Conservation (phyloP, 768 basidiomycete species). For the Cubamyces lactineus region DNA sequence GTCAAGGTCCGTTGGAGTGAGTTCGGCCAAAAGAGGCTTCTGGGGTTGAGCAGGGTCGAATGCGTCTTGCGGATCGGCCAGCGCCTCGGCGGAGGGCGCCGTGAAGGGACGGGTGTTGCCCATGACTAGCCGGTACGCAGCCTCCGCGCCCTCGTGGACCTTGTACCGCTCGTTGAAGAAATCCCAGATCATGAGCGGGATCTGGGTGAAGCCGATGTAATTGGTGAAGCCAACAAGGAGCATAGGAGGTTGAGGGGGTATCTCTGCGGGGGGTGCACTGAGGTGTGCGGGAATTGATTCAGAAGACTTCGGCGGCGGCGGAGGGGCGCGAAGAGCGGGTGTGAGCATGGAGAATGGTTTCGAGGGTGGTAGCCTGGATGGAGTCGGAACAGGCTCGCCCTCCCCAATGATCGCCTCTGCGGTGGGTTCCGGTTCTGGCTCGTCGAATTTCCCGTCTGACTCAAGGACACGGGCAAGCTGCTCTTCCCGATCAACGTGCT, state of each 20-base stretch:
- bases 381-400: slow-evolving; percentile 47
- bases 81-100: slow-evolving; percentile 30
- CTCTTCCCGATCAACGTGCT: slow-evolving; percentile 73
- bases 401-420: slow-evolving; percentile 36
- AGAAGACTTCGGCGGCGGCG: slow-evolving; percentile 28
- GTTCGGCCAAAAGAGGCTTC: slow-evolving; percentile 24
- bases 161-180: slow-evolving; percentile 89
- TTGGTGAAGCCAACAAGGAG: slow-evolving; percentile 76
- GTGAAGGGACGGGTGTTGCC: slow-evolving; percentile 62
- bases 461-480: slow-evolving; percentile 66
- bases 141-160: slow-evolving; percentile 80
- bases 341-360: slow-evolving; percentile 33
- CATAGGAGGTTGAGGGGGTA: slow-evolving; percentile 81
- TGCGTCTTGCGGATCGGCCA: slow-evolving; percentile 22
- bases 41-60: slow-evolving; percentile 33
- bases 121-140: slow-evolving; percentile 75
- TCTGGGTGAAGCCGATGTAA: slow-evolving; percentile 78
- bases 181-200: slow-evolving; percentile 88
- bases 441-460: slow-evolving; percentile 79
- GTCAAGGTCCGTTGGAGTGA: slow-evolving; percentile 60
- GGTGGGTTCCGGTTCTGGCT: slow-evolving; percentile 44
- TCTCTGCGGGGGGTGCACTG: slow-evolving; percentile 52
- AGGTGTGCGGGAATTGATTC: slow-evolving; percentile 35
- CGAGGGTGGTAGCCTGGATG: slow-evolving; percentile 41
- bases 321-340: slow-evolving; percentile 32